These are phyloP conservation scores for Macadamia tetraphylla DNA, from an alignment of 164 flowering plant genomes.

Conservation along the genomic window DNA sequence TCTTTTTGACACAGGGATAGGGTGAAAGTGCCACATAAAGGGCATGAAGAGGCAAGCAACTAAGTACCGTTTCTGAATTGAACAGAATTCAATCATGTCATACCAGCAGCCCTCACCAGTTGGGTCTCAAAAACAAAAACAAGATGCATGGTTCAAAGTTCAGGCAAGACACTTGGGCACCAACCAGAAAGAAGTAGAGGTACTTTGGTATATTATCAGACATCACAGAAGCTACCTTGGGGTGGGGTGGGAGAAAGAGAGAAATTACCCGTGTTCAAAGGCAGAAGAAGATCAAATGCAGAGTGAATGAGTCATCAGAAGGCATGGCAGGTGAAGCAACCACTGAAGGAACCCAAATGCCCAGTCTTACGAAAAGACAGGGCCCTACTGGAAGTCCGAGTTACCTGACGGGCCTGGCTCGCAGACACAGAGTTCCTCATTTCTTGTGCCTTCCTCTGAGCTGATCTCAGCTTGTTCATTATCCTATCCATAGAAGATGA, in stretches of 20 bases:
- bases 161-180: no score
- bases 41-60: no score
- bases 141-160: no score
- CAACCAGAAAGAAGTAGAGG: no score
- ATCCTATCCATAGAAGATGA: slow-evolving; percentile 93
- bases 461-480: slow-evolving; percentile 76
- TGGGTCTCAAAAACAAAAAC: no score
- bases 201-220: no score
- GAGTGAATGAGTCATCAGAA: slow-evolving; percentile 20
- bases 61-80: no score
- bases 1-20: no score
- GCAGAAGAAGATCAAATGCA: background rate
- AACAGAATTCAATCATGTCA: no score
- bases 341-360: slow-evolving; percentile 69
- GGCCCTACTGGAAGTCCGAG: slow-evolving; percentile 36
- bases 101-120: no score
- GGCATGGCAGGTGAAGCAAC: slow-evolving; percentile 87
- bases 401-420: slow-evolving; percentile 44
- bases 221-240: no score
- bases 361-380: slow-evolving; percentile 43
- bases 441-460: slow-evolving; percentile 85
- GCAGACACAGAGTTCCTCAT: slow-evolving; percentile 69
- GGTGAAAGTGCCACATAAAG: no score
- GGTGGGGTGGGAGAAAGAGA: background rate
- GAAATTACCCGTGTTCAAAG: background rate